phyloP scores from a whole-genome alignment of 345 rosid genomes.

The Bruguiera sexangula region DNA sequence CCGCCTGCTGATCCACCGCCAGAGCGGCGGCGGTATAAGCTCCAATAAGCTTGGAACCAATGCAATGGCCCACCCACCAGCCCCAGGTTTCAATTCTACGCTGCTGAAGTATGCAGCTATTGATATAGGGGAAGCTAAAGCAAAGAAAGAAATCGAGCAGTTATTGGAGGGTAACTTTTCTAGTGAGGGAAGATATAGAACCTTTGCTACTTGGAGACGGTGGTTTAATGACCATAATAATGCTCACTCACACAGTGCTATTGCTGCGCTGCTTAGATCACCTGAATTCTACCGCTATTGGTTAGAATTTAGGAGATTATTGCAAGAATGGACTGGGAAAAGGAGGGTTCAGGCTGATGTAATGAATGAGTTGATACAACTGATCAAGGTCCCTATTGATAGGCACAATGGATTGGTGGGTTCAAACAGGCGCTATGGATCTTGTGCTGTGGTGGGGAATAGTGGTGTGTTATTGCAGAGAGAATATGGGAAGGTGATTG shows the following conservation, averaged over 20 bases:
- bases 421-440: slow-evolving; percentile 40
- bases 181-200: slow-evolving; percentile 44
- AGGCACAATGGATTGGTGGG: slow-evolving; percentile 35
- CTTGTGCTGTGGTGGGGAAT: slow-evolving; percentile 94
- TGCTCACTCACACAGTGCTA: slow-evolving; percentile 24
- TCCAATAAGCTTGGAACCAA: slow-evolving; percentile 32
- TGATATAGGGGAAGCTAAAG: slow-evolving; percentile 53
- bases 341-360: slow-evolving; percentile 51
- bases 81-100: slow-evolving; percentile 53
- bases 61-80: slow-evolving; percentile 17
- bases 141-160: slow-evolving; percentile 57
- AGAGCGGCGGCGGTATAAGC: slow-evolving; percentile 26
- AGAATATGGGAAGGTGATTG: slow-evolving; percentile 59
- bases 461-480: slow-evolving; percentile 69
- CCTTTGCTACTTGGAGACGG: slow-evolving; percentile 37
- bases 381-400: slow-evolving; percentile 59
- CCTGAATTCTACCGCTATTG: slow-evolving; percentile 61
- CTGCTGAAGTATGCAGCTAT: slow-evolving; percentile 62
- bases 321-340: slow-evolving; percentile 56
- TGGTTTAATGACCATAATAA: slow-evolving; percentile 38
- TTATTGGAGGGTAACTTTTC: slow-evolving; percentile 54
- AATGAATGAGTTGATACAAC: slow-evolving; percentile 58
- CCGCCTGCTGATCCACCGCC: slow-evolving; percentile 38
- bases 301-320: slow-evolving; percentile 61
- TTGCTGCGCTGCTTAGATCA: slow-evolving; percentile 45